phyloP scores from a whole-genome alignment of 2,329 filamentous ascomycete genomes.

The Ophiostoma piceae region DNA sequence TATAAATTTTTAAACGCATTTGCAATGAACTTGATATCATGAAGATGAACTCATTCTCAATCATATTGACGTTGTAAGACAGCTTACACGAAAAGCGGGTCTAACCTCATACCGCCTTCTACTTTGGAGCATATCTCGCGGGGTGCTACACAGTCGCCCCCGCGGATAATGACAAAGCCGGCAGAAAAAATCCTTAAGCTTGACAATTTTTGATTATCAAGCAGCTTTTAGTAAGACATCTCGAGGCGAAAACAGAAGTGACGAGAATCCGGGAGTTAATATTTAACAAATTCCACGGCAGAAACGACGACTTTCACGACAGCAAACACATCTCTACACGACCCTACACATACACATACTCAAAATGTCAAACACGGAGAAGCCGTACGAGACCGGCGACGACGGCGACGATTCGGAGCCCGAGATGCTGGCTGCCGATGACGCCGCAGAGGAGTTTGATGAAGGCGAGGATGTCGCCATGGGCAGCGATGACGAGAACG shows the following conservation, averaged over 20 bases:
- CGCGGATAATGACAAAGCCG: constrained; percentile 16
- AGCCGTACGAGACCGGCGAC: constrained; percentile 39
- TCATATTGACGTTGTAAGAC: not conserved
- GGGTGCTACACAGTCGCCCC: constrained; percentile 7
- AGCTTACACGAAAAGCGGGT: constrained; percentile 11
- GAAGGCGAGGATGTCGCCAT: constrained; percentile 47
- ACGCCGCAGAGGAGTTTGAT: constrained; percentile 71
- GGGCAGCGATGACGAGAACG: constrained; percentile 29
- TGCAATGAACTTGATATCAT: too few relatives aligned
- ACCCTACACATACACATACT: not conserved
- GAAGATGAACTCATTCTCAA: not conserved
- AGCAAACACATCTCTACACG: not conserved
- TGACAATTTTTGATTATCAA: constrained; percentile 11
- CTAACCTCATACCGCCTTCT: not conserved
- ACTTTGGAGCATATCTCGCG: not conserved
- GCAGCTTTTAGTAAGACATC: not conserved
- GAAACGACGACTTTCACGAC: not conserved
- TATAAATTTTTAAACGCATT: too few relatives aligned
- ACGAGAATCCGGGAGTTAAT: not conserved
- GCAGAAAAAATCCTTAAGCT: constrained; percentile 15
- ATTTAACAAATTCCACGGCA: not conserved
- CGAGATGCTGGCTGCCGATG: constrained; percentile 69
- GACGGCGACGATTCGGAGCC: constrained; percentile 51
- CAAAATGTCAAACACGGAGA: constrained; percentile 23
- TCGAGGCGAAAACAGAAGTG: constrained; percentile 6